Evolutionary conservation across 768 basidiomycete genomes (phyloP).

Genomic region (Lentinula boryana): DNA sequence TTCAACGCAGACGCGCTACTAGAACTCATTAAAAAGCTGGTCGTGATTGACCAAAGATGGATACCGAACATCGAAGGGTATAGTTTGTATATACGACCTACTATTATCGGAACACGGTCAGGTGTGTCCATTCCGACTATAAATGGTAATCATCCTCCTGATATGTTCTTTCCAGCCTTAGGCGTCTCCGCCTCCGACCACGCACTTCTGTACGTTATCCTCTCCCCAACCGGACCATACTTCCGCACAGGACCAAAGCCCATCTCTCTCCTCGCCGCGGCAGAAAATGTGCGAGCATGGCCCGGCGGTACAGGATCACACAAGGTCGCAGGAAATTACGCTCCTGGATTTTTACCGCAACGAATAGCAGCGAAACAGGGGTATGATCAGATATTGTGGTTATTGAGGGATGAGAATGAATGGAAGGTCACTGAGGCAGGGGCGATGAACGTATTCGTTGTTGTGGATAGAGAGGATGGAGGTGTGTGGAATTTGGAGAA

Average conservation of each 20-base stretch:
- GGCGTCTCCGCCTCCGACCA: conserved; percentile 67
- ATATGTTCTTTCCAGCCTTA: conserved; percentile 26
- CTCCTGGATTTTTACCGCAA: conserved; percentile 58
- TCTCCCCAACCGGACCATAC: conserved; percentile 70
- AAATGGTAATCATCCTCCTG: not conserved
- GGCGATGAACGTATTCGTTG: conserved; percentile 75
- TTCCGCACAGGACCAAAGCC: conserved; percentile 62
- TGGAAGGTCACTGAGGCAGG: conserved; percentile 42
- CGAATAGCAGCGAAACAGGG: conserved; percentile 56
- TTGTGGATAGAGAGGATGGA: conserved; percentile 50
- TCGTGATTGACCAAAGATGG: conserved; percentile 70
- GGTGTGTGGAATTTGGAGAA: conserved; percentile 29
- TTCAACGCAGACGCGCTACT: conserved; percentile 69
- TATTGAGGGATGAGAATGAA: conserved; percentile 48
- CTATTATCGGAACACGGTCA: conserved; percentile 52
- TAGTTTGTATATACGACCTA: conserved; percentile 85
- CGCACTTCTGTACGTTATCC: conserved; percentile 69
- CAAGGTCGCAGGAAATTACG: conserved; percentile 70
- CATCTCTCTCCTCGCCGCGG: conserved; percentile 34
- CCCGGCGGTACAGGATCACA: conserved; percentile 69
- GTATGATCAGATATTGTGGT: conserved; percentile 77
- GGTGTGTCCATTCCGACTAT: conserved; percentile 11
- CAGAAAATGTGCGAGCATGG: conserved; percentile 39
- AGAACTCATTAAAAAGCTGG: conserved; percentile 70
- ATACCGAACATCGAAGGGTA: conserved; percentile 70